phyloP scores from a whole-genome alignment of 2,329 filamentous ascomycete genomes.

The Colletotrichum trifolii region DNA sequence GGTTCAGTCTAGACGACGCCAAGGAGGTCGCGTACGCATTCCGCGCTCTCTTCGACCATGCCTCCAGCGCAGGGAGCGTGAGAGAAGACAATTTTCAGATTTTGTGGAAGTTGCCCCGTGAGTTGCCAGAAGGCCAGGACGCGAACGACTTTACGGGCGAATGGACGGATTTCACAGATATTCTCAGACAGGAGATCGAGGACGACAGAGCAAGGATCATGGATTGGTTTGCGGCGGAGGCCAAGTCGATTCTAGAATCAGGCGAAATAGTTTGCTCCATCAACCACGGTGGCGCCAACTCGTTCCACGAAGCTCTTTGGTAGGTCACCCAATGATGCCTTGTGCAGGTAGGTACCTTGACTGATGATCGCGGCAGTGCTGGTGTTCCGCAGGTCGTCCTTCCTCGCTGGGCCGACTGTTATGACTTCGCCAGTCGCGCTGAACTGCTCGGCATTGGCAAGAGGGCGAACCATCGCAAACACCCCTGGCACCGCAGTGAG shows the following conservation, averaged over 20 bases:
- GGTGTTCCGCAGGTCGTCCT: slow-evolving; percentile 24
- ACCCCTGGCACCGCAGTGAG: neutral
- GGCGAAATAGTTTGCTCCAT: slow-evolving; percentile 53
- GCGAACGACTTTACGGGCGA: neutral
- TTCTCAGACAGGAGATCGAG: slow-evolving; percentile 43
- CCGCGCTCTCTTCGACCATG: slow-evolving; percentile 5
- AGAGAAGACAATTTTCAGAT: slow-evolving; percentile 43
- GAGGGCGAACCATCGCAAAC: slow-evolving; percentile 37
- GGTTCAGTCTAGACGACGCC: slow-evolving; percentile 38
- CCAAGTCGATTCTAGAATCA: slow-evolving; percentile 48
- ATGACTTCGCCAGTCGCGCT: slow-evolving; percentile 27
- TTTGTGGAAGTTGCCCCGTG: slow-evolving; percentile 50
- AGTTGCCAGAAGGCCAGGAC: neutral
- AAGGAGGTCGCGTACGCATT: slow-evolving; percentile 31
- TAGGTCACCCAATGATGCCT: slow-evolving; percentile 31
- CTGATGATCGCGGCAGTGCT: neutral
- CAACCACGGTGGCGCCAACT: slow-evolving; percentile 60
- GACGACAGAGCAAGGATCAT: slow-evolving; percentile 48
- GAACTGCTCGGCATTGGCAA: slow-evolving; percentile 29
- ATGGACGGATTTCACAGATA: slow-evolving; percentile 34
- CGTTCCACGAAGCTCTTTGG: slow-evolving; percentile 51
- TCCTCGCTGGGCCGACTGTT: slow-evolving; percentile 24
- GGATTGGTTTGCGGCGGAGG: slow-evolving; percentile 54
- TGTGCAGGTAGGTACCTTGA: neutral
- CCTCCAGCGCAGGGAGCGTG: slow-evolving; percentile 19